Percentiles rank a stretch among this genome's conserved stretches.
Conservation (phyloP, 768 basidiomycete genomes). For the Mycena rosella region DNA sequence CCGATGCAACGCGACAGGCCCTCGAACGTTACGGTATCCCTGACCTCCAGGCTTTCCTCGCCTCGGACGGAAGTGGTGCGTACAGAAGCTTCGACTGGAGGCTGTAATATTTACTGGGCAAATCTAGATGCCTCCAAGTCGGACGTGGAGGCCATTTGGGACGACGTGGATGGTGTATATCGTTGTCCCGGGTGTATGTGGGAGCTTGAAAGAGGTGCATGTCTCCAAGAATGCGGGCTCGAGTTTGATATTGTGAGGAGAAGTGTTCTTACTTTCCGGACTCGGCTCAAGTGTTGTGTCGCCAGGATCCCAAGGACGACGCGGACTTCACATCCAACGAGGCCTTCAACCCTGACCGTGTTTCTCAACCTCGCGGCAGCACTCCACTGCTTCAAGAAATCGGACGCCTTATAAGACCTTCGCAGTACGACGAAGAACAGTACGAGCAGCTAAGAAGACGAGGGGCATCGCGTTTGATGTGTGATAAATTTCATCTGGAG, state of each 20-base stretch:
- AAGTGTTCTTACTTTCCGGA: neutral
- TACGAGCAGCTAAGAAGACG: conserved; percentile 47
- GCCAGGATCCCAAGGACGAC: conserved; percentile 31
- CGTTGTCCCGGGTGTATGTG: conserved; percentile 46
- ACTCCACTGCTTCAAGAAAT: conserved; percentile 51
- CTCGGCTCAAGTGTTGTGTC: neutral
- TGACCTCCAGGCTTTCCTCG: conserved; percentile 11
- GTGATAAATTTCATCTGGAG: conserved; percentile 51
- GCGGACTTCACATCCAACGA: conserved; percentile 31
- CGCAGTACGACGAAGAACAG: too few relatives aligned
- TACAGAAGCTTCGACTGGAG: neutral
- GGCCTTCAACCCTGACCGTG: conserved; percentile 43
- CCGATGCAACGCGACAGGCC: neutral
- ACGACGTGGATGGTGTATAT: conserved; percentile 37
- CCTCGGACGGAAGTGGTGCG: conserved; percentile 1
- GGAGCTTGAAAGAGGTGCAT: conserved; percentile 49
- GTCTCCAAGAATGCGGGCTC: conserved; percentile 38
- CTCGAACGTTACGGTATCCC: neutral
- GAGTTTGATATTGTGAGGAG: conserved; percentile 28
- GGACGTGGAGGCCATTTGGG: conserved; percentile 30
- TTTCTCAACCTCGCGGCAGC: conserved; percentile 42
- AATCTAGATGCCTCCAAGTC: conserved; percentile 3
- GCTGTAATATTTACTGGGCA: neutral
- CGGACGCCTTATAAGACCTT: too few relatives aligned
- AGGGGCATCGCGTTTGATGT: conserved; percentile 54